Conservation (phyloP, 1,284 basidiomycete species). For the Austroboletus novae-zelandiae region DNA sequence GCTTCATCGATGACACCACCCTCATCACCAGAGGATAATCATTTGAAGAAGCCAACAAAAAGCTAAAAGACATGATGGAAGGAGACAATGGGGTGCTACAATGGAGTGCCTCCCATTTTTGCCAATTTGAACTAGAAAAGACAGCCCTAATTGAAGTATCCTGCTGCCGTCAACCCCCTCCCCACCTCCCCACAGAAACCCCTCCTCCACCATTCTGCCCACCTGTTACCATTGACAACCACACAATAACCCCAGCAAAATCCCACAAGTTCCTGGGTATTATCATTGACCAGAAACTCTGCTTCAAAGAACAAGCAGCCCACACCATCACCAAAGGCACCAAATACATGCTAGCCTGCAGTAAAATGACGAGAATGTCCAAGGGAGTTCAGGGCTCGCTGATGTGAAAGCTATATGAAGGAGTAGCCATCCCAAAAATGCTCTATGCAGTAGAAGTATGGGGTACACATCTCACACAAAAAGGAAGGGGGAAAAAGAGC, state of each 20-base stretch:
- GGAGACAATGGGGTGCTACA: too few species aligned
- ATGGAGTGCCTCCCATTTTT: too few species aligned
- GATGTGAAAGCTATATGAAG: constrained; percentile 20
- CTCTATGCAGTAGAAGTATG: too few species aligned
- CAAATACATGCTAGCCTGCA: not conserved
- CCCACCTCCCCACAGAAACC: too few species aligned
- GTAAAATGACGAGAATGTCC: not conserved
- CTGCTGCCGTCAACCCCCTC: not conserved
- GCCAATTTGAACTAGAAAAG: too few species aligned
- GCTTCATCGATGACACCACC: not conserved
- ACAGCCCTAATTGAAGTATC: not conserved
- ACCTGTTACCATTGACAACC: not conserved
- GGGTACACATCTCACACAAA: not conserved
- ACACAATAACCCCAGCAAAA: not conserved
- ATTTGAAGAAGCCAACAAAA: not conserved
- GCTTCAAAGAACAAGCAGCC: not conserved
- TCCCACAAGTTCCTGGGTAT: not conserved
- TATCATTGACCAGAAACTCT: not conserved
- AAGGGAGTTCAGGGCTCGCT: too few species aligned
- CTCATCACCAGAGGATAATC: not conserved
- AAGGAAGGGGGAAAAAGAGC: not conserved
- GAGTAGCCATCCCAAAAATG: constrained; percentile 22
- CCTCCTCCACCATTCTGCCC: not conserved
- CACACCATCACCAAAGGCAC: constrained; percentile 1
- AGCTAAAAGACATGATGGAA: not conserved